Evolutionary conservation across 176 grass and related monocot genomes (phyloP), one percentile per base, ranked within the genome.

Genomic region (Oryza meridionalis): DNA sequence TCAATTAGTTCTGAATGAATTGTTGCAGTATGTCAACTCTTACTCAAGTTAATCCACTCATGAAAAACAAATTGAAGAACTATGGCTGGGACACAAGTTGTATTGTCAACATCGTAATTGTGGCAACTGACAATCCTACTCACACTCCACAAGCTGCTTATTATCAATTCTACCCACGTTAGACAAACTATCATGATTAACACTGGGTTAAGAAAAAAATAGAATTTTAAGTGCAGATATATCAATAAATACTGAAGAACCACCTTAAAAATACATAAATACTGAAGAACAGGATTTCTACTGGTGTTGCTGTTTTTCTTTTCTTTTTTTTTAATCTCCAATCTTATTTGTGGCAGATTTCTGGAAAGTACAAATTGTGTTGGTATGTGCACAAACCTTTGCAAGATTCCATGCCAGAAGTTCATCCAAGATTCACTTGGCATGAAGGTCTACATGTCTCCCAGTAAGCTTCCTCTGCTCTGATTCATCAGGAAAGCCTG

Each of bases 321-420:
- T 35, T 35, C 33, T 35, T 35, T 42, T 51, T 33, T 35, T 42
- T 51, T 31, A 67, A 67, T 88, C 69, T 74, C 67, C 33, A 72
- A 50, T 73, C 11, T 67, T 90, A 38, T 80, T 67, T 73, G 16
- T 26, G 65, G 64, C 68, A 99, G 97, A 87, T 96, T 99, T 84
- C 82, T 99, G 72, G 97, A 99, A 87, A 99, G 90, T 89, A 96
- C 97, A 31, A 88, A 88, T 32, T 99, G 97, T 82, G 86, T 99
- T 74, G 97, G 97, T 77, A 96, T 96, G 93, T 99, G 97, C 86
- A 99, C 91, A 5, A 94, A 99, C 82, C 71, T 99, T 71, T 99
- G 97, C 93, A 99, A 99, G 88, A 88, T 94, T 25, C 97, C 97
- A 76, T 89, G 84, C 72, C 78, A 96, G 74, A 89, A 79, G 70